Evolutionary conservation across 1,284 basidiomycete genomes (phyloP), one percentile per base, ranked within the genome.

Genomic region (Inonotus hispidus): DNA sequence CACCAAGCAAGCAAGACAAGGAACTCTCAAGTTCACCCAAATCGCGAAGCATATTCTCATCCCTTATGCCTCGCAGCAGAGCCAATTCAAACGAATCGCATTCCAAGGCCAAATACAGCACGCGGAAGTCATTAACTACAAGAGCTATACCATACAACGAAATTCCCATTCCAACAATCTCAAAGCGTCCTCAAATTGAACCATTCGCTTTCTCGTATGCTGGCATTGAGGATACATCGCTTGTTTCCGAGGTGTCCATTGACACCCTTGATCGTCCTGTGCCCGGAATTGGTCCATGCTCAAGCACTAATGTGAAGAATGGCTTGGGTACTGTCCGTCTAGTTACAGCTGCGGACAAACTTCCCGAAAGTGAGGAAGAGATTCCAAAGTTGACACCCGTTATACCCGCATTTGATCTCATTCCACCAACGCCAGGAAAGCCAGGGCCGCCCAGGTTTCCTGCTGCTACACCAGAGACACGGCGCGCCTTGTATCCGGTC

Each of bases 331-430:
- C 63, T 14, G 57, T 64, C 39, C 59, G 63, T 25, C 43, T 64
- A 29, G 54, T 64, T 38, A 64, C 63, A 11, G 58, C 19, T 45
- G 19, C 53, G 23, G 46, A 45, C 37, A n/a, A 19, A 14, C 38
- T 29, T 39, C 25, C 35, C 41, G 27, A 43, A 19, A 41, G 49
- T 2, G 37, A 27, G 5, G 58, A 59, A 5, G 72, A 77, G 27
- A 86, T 87, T 0, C 88, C 88, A 0, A 79, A 78, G 58, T 76
- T 90, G 3, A 77, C 80, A 63, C 82, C 87, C 0, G 83, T 85
- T 68, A 72, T 78, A 50, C 87, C 87, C 0, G 76, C 76, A 8
- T 90, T 89, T 66, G 87, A 90, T 65, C 73, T 90, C 29, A 76
- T 81, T 19, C 76, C 85, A 65, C 81, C 76, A 25, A 84, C 82